Base-by-base conservation (phyloP, 805 yeast species). In the Metschnikowia colocasiae region DNA sequence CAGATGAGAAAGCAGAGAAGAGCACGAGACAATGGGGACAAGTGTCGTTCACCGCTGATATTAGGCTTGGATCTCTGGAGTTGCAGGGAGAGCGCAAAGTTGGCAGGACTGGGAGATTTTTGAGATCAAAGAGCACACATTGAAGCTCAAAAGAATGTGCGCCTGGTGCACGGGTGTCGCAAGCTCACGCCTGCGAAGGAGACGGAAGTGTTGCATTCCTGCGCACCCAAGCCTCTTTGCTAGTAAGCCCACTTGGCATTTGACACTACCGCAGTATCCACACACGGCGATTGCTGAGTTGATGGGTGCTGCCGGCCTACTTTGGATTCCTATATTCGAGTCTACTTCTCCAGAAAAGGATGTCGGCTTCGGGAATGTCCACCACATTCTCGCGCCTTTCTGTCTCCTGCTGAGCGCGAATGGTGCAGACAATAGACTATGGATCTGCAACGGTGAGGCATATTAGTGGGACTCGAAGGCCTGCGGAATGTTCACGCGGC, bases 111-210 rank as follows among this genome's bases (percentile, higher is more conserved):
- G 34, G 34, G 18, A 13, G 16, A 19, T 39, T 29, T 39, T 39
- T 32, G 42, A 29, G 34, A 15, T 39, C 34, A 20, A 36, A 36
- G 40, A 12, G 30, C 30, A 30, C 42, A 29, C 42, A 39, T 2
- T 20, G 9, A 29, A 39, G 5, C 42, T 39, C 34, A 27, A 39
- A 39, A 30, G 40, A 36, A 36, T 15, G 42, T 39, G 42, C 42
- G 42, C 23, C 27, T 19, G 42, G 42, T 39, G 42, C 25, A 39
- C 42, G 42, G 42, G 42, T 29, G 42, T 39, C 18, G 42, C 33
- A 30, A 15, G 16, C 20, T 6, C 22, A 38, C 32, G 41, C 41
- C 41, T 26, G 25, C 42, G 42, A 29, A 39, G 34, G 42, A 20
- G 42, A 16, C 42, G 32, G 19, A n/a, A 20, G 34, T 29, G 42